A percentile compares a stretch with the other conserved stretches of the same genome.
These are phyloP conservation scores for Paramecium tetraurelia DNA, from an alignment of 73 alveolate genomes.

Conservation along the genomic window DNA sequence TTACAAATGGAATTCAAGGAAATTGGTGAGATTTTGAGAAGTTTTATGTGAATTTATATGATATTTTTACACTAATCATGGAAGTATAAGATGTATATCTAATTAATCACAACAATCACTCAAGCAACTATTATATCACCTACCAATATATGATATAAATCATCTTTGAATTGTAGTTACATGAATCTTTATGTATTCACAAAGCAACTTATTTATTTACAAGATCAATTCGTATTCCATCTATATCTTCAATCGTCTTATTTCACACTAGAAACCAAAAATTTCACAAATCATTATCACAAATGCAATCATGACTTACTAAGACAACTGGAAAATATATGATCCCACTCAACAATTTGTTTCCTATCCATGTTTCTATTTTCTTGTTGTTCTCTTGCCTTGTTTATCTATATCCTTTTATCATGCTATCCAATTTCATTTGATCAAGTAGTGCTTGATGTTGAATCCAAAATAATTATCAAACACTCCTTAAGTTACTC, in stretches of 20 bases:
- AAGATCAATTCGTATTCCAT: not conserved
- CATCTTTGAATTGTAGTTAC: not conserved
- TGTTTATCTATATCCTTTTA: not conserved
- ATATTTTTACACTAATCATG: not conserved
- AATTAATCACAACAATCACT: no score
- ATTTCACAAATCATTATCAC: not conserved
- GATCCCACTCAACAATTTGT: not conserved
- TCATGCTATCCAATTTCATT: not conserved
- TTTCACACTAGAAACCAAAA: not conserved
- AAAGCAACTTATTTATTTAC: slow-evolving; percentile 16
- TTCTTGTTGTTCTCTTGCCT: not conserved
- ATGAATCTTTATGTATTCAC: slow-evolving; percentile 31
- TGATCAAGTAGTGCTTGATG: not conserved
- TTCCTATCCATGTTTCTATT: not conserved
- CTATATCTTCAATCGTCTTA: not conserved
- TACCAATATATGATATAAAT: not conserved
- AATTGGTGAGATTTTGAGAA: slow-evolving; percentile 32
- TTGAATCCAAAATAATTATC: not conserved
- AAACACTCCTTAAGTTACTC: not conserved
- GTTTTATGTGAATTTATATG: not conserved
- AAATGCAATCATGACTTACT: not conserved
- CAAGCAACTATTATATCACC: not conserved
- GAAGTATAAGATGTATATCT: not conserved
- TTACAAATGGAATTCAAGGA: slow-evolving; percentile 11
- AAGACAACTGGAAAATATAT: not conserved